These are phyloP conservation scores for Lycium ferocissimum DNA, from an alignment of 257 asterid genomes.

Conservation along the genomic window DNA sequence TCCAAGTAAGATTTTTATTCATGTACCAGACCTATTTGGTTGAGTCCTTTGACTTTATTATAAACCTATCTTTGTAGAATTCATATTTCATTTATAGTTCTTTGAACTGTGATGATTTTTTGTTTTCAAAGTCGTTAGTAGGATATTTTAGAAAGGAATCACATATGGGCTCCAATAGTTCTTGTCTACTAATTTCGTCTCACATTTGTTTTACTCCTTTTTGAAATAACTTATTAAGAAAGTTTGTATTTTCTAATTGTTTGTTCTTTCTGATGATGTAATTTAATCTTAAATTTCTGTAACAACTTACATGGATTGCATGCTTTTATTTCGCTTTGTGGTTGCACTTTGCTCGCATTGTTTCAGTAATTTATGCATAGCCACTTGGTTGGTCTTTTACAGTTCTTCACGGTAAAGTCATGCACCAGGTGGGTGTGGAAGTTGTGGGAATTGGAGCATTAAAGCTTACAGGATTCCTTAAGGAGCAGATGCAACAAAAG, in stretches of 20 bases:
- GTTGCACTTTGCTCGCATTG: not conserved
- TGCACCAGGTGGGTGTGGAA: constrained; percentile 91
- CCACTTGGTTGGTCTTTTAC: constrained; percentile 26
- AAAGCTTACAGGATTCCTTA: constrained; percentile 90
- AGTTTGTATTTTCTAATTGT: not conserved
- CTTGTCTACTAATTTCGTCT: not conserved
- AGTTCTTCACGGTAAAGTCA: constrained; percentile 87
- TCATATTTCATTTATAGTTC: not conserved
- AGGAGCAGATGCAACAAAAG: constrained; percentile 84
- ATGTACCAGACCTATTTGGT: constrained; percentile 18
- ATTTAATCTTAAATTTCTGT: not conserved
- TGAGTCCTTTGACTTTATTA: constrained; percentile 23
- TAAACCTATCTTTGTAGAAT: not conserved
- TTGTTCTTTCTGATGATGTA: not conserved
- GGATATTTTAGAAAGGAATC: not conserved
- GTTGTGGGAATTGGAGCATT: constrained; percentile 87
- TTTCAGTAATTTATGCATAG: not conserved
- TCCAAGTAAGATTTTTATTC: constrained; percentile 66
- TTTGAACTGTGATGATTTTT: not conserved
- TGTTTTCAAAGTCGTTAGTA: not conserved
- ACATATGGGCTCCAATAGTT: not conserved
- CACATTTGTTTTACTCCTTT: not conserved
- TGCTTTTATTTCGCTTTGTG: not conserved
- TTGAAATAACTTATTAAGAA: not conserved
- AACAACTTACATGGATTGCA: not conserved